Percentiles rank a stretch among this genome's conserved stretches.
These are phyloP conservation scores for Porodaedalea pini DNA, from an alignment of 1,284 basidiomycete genomes.

Conservation along the genomic window DNA sequence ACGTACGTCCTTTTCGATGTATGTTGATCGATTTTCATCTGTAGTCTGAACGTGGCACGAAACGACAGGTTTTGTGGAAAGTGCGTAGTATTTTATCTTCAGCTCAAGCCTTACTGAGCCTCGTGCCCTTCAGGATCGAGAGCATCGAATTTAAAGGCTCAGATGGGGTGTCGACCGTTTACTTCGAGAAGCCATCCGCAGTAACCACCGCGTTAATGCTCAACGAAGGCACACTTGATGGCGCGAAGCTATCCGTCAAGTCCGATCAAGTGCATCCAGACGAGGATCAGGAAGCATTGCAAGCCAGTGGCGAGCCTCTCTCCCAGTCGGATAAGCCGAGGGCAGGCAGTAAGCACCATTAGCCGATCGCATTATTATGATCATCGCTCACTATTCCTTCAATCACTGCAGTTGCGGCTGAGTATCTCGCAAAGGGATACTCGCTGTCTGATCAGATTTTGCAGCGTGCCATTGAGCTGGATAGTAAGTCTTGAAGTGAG, in stretches of 20 bases:
- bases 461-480: slow-evolving; percentile 83
- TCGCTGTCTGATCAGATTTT: slow-evolving; percentile 74
- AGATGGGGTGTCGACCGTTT: slow-evolving; percentile 48
- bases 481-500: slow-evolving; percentile 50
- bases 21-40: slow-evolving; percentile 15
- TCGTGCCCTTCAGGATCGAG: slow-evolving; percentile 44
- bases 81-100: slow-evolving; percentile 34
- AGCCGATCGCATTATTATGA: background rate
- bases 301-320: slow-evolving; percentile 37
- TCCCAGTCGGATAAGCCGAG: slow-evolving; percentile 81
- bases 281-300: slow-evolving; percentile 38
- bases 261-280: slow-evolving; percentile 62
- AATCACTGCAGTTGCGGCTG: slow-evolving; percentile 67
- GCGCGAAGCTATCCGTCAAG: slow-evolving; percentile 54
- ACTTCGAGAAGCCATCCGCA: slow-evolving; percentile 74
- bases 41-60: background rate
- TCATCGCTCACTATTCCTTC: slow-evolving; percentile 15
- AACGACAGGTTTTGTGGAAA: slow-evolving; percentile 70
- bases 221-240: slow-evolving; percentile 70
- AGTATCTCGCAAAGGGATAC: slow-evolving; percentile 89
- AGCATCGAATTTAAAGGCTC: slow-evolving; percentile 52
- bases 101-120: background rate
- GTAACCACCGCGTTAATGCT: slow-evolving; percentile 81
- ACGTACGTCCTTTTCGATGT: slow-evolving; percentile 50
- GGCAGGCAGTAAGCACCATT: slow-evolving; percentile 58